Evolutionary conservation across 345 rosid species (phyloP).

Genomic region (Barbarea vulgaris): DNA sequence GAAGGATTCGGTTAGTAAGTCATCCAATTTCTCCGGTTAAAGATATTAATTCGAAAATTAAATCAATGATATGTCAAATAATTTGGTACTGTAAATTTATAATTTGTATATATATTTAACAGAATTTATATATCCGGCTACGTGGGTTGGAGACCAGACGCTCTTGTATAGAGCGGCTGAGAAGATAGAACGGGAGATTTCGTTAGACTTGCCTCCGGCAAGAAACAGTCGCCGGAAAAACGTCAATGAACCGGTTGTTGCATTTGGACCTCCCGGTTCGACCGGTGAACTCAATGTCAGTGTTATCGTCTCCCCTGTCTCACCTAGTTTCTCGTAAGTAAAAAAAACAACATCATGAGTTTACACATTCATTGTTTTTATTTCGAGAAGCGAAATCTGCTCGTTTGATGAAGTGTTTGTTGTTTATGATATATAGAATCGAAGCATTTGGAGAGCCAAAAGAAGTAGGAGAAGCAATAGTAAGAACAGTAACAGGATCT

Average conservation of each 20-base stretch:
- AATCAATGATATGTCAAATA: background rate
- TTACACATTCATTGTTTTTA: too few relatives aligned
- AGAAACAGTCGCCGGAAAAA: constrained; percentile 45
- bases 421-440: constrained; percentile 47
- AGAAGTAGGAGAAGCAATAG: constrained; percentile 79
- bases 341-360: too few relatives aligned
- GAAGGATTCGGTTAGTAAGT: constrained; percentile 88
- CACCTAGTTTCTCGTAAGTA: constrained; percentile 78
- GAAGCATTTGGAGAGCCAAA: constrained; percentile 85
- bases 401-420: background rate
- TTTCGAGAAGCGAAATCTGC: too few relatives aligned
- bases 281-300: constrained; percentile 90
- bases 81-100: background rate
- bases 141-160: constrained; percentile 85
- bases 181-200: constrained; percentile 58
- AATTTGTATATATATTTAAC: constrained; percentile 6
- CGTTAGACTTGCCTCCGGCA: constrained; percentile 81
- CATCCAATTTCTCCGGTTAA: background rate
- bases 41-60: background rate
- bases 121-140: constrained; percentile 78
- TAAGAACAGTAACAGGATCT: constrained; percentile 58
- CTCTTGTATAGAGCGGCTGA: constrained; percentile 74
- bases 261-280: constrained; percentile 92
- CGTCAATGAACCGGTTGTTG: constrained; percentile 69
- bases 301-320: constrained; percentile 77